phyloP scores from a whole-genome alignment of 139 green algal genomes.

The Chlorokybus atmophyticus region DNA sequence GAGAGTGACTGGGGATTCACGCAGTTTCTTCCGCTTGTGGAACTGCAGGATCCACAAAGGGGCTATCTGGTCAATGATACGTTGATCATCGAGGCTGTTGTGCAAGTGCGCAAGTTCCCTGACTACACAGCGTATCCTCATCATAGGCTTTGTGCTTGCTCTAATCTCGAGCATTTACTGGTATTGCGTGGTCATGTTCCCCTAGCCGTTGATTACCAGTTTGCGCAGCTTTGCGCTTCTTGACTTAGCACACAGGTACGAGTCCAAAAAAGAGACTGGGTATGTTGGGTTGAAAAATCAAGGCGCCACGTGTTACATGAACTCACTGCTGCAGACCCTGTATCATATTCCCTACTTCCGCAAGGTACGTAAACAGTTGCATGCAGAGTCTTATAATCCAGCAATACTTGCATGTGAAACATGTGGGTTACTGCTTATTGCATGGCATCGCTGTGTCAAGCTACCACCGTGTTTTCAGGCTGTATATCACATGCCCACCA shows the following conservation, averaged over 20 bases:
- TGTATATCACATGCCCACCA: conserved; percentile 94
- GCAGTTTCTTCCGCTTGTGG: conserved; percentile 45
- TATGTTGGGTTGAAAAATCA: conserved; percentile 95
- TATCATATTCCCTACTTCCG: conserved; percentile 86
- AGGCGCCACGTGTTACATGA: conserved; percentile 99
- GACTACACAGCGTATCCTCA: conserved; percentile 8
- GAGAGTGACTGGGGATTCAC: conserved; percentile 84
- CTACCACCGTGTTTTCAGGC: conserved; percentile 45
- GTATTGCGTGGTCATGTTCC: background rate
- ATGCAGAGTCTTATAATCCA: background rate
- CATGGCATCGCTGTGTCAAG: background rate
- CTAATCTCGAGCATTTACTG: background rate
- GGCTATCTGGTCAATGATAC: conserved; percentile 55
- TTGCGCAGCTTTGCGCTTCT: background rate
- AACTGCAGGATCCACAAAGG: conserved; percentile 39
- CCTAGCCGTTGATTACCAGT: background rate
- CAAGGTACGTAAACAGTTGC: conserved; percentile 5
- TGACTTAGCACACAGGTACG: conserved; percentile 29
- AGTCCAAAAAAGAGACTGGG: conserved; percentile 76
- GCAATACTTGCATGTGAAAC: too few species aligned
- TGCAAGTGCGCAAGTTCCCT: conserved; percentile 12
- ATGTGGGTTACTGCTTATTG: background rate
- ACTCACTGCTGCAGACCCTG: conserved; percentile 92
- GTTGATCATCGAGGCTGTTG: conserved; percentile 40
- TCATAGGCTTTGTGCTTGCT: background rate